Evolutionary conservation across 768 basidiomycete genomes (phyloP).

Genomic region (Russula dissimulans): DNA sequence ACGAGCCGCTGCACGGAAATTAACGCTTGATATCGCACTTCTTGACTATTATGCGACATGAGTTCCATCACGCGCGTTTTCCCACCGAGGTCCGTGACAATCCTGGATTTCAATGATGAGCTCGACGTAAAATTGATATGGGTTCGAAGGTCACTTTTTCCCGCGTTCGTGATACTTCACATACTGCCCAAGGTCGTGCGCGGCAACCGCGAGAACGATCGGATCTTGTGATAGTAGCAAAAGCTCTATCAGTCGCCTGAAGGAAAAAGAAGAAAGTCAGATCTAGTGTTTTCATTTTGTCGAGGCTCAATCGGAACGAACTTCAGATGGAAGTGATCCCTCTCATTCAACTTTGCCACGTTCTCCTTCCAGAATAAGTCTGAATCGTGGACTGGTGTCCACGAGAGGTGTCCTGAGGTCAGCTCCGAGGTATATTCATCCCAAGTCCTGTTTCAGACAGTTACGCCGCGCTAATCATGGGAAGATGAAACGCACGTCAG

Average conservation of each 20-base stretch:
- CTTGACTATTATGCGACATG: constrained; percentile 79
- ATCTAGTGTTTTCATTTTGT: background rate
- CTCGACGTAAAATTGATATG: background rate
- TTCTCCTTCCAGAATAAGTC: constrained; percentile 99
- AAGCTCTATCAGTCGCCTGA: constrained; percentile 64
- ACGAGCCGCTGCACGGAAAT: constrained; percentile 86
- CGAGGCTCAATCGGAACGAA: constrained; percentile 23
- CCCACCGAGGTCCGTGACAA: constrained; percentile 75
- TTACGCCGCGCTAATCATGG: background rate
- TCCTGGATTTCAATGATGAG: constrained; percentile 32
- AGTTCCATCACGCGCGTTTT: constrained; percentile 87
- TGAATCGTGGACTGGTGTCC: constrained; percentile 94
- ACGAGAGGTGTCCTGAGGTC: constrained; percentile 80
- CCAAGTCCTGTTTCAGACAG: constrained; percentile 56
- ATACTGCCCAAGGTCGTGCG: constrained; percentile 90
- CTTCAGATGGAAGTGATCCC: constrained; percentile 79
- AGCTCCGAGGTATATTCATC: constrained; percentile 94
- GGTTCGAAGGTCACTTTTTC: constrained; percentile 58
- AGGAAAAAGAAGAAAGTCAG: background rate
- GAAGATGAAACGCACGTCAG: constrained; percentile 58
- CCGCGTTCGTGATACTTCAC: constrained; percentile 87
- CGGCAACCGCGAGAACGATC: constrained; percentile 79
- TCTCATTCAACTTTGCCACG: constrained; percentile 76
- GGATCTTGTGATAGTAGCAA: constrained; percentile 64
- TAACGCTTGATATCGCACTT: constrained; percentile 89